Evolutionary conservation across 2,329 filamentous ascomycete species (phyloP).

Genomic region (Aspergillus ustus): DNA sequence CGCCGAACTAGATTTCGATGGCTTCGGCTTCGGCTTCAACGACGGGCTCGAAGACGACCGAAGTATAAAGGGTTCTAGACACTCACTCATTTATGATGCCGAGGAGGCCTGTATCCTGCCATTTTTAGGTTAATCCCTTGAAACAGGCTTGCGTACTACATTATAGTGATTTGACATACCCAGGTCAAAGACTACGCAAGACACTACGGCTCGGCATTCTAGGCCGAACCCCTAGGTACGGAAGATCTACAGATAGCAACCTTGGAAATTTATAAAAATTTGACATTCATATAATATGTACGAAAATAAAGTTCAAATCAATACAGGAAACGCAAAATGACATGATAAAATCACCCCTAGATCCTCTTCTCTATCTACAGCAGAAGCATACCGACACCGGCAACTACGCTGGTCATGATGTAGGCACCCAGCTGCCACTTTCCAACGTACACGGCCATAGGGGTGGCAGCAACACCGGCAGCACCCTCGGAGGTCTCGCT

Average conservation of each 20-base stretch:
- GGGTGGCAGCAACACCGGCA: slow-evolving; percentile 34
- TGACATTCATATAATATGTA: slow-evolving; percentile 6
- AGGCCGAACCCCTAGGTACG: background rate
- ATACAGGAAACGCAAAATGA: slow-evolving; percentile 2
- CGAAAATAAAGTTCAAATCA: background rate
- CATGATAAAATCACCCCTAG: slow-evolving; percentile 6
- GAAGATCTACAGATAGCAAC: background rate
- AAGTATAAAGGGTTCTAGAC: no score
- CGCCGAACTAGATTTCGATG: slow-evolving; percentile 16
- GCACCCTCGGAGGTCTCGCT: slow-evolving; percentile 36
- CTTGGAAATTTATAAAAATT: background rate
- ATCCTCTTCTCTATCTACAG: slow-evolving; percentile 39
- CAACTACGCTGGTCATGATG: slow-evolving; percentile 47
- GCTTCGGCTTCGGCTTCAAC: background rate
- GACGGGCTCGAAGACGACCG: background rate
- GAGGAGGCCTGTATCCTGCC: no score
- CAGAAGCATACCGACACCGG: slow-evolving; percentile 53
- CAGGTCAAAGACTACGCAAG: background rate
- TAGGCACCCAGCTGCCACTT: slow-evolving; percentile 49
- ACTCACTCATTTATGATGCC: no score
- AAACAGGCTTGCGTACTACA: background rate
- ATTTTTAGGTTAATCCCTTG: background rate
- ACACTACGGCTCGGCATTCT: background rate
- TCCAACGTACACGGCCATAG: slow-evolving; percentile 45
- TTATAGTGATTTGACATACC: background rate